Conservation (phyloP, 192 early-diverging fungal genomes). For the Linnemannia exigua region DNA sequence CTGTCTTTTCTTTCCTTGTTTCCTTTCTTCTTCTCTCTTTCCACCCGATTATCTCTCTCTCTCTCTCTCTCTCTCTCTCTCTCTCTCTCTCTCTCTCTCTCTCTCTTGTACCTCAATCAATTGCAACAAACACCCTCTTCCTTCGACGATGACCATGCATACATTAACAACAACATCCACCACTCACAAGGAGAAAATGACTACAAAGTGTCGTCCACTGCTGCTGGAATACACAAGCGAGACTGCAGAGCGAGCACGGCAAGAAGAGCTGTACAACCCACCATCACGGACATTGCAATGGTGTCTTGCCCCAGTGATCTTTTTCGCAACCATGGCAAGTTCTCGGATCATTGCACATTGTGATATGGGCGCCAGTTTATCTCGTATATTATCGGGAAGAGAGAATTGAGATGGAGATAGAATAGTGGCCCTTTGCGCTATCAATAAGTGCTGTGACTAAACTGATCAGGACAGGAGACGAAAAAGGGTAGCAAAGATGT, state of each 20-base stretch:
- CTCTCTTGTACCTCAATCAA: background rate
- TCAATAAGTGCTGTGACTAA: too few species aligned
- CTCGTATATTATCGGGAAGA: too few species aligned
- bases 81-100: background rate
- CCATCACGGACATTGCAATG: constrained; percentile 40
- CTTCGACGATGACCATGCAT: background rate
- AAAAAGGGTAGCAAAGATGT: too few species aligned
- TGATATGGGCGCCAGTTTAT: background rate
- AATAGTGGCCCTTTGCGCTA: too few species aligned
- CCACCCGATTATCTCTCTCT: background rate
- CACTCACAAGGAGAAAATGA: background rate
- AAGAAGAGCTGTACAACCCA: constrained; percentile 38
- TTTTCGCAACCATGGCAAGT: constrained; percentile 50
- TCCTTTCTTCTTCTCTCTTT: background rate
- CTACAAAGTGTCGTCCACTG: constrained; percentile 18
- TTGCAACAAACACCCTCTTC: background rate
- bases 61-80: background rate
- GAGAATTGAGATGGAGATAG: too few species aligned
- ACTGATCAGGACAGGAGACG: too few species aligned
- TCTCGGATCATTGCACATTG: background rate
- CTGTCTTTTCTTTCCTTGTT: background rate
- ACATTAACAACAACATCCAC: background rate
- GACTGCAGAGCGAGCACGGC: constrained; percentile 28
- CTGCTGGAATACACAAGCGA: constrained; percentile 52
- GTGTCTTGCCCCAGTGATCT: constrained; percentile 45